Evolutionary conservation across 257 asterid species (phyloP).

Genomic region (Mitragyna speciosa): DNA sequence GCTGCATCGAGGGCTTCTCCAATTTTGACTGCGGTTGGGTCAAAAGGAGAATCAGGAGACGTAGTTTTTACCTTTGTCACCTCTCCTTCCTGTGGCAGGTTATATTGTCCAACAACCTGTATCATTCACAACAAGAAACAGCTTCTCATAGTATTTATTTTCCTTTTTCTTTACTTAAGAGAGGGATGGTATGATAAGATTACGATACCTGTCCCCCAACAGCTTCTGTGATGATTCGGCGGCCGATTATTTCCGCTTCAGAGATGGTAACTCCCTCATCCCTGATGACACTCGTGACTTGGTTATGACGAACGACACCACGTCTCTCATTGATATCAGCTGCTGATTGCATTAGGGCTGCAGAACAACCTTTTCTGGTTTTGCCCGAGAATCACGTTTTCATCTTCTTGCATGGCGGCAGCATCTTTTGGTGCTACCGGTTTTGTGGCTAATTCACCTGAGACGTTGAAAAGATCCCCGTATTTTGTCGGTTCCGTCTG

Average conservation of each 20-base stretch:
- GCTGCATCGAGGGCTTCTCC: conserved; percentile 33
- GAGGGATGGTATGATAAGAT: no score
- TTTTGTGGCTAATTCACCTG: conserved; percentile 52
- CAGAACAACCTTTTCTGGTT: conserved; percentile 51
- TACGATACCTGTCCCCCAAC: conserved; percentile 55
- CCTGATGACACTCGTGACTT: conserved; percentile 28
- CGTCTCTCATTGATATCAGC: conserved; percentile 43
- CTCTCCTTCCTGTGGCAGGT: conserved; percentile 1
- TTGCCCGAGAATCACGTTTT: conserved; percentile 46
- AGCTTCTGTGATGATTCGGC: conserved; percentile 49
- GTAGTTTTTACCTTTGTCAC: background rate
- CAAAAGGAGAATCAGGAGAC: conserved; percentile 13
- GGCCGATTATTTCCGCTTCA: conserved; percentile 45
- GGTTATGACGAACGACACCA: conserved; percentile 44
- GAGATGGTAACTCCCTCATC: conserved; percentile 51
- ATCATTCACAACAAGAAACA: no score
- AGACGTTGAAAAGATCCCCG: conserved; percentile 62
- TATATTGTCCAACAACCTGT: conserved; percentile 15
- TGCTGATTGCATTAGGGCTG: conserved; percentile 59
- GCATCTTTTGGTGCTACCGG: conserved; percentile 69
- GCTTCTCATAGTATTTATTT: no score
- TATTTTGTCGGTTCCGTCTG: conserved; percentile 42
- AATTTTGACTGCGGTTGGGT: conserved; percentile 12
- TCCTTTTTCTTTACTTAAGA: no score
- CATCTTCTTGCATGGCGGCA: conserved; percentile 60